Evolutionary conservation across 2,329 filamentous ascomycete species (phyloP).

Genomic region (Apiospora hydei): DNA sequence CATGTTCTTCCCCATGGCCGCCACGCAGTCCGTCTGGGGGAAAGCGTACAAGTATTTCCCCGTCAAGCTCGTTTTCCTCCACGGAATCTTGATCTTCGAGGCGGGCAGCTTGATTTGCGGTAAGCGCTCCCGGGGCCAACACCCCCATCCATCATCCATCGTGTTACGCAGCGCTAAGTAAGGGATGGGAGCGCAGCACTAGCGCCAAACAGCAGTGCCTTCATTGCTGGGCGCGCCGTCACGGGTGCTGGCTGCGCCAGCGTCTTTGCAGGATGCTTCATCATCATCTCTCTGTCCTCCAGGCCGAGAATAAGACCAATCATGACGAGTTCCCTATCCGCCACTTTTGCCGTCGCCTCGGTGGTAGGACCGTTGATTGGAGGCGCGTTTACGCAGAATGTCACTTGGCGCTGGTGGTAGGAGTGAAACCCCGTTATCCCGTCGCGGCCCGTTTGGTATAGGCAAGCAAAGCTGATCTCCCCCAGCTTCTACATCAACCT

Average conservation of each 20-base stretch:
- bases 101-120: slow-evolving; percentile 53
- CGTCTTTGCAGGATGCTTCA: slow-evolving; percentile 43
- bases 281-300: slow-evolving; percentile 41
- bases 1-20: slow-evolving; percentile 33
- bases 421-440: no score
- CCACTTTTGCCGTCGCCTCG: slow-evolving; percentile 47
- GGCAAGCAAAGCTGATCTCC: neutral
- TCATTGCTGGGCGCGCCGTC: slow-evolving; percentile 49
- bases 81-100: slow-evolving; percentile 20
- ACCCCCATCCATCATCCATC: no score
- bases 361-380: slow-evolving; percentile 36
- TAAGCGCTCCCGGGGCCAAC: neutral
- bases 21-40: slow-evolving; percentile 20
- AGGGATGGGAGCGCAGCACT: neutral
- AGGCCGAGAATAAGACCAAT: slow-evolving; percentile 47
- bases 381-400: slow-evolving; percentile 39
- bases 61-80: slow-evolving; percentile 16
- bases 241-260: slow-evolving; percentile 47
- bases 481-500: slow-evolving; percentile 37
- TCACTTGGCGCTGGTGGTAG: slow-evolving; percentile 37
- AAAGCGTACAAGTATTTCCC: slow-evolving; percentile 1
- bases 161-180: neutral
- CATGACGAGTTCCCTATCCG: slow-evolving; percentile 46
- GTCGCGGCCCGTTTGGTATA: neutral
- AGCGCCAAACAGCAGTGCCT: slow-evolving; percentile 41